A percentile compares a stretch with the other conserved stretches of the same genome.
These are phyloP conservation scores for Phytophthora aleatoria DNA, from an alignment of 352 stramenopile genomes.

Conservation along the genomic window DNA sequence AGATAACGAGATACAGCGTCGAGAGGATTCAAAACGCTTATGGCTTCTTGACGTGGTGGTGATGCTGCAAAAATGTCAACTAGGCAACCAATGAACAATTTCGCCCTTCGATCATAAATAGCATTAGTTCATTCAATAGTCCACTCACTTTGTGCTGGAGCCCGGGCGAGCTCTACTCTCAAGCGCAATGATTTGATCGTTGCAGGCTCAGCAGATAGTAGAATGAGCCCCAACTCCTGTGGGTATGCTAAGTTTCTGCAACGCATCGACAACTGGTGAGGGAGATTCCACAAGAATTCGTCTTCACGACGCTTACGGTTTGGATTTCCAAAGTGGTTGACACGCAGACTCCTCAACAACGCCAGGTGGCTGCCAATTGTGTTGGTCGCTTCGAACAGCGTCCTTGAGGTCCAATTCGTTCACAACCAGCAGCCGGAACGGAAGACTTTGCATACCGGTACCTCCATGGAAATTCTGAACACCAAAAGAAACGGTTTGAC, in stretches of 20 bases:
- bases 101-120: not conserved
- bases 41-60: not conserved
- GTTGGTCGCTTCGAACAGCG: conserved; percentile 4
- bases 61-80: conserved; percentile 31
- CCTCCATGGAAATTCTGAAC: not conserved
- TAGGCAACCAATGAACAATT: conserved; percentile 1
- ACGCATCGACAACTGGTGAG: not conserved
- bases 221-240: conserved; percentile 37
- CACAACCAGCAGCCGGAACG: conserved; percentile 32
- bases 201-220: conserved; percentile 25
- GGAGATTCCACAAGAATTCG: not conserved
- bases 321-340: conserved; percentile 26
- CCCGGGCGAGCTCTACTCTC: not conserved
- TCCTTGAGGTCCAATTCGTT: conserved; percentile 30
- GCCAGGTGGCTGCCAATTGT: conserved; percentile 13
- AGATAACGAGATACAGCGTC: conserved; percentile 45
- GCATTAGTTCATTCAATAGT: not conserved
- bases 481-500: conserved; percentile 9
- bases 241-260: conserved; percentile 20
- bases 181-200: conserved; percentile 22
- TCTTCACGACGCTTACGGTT: conserved; percentile 18
- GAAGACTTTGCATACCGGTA: conserved; percentile 24
- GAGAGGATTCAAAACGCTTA: not conserved
- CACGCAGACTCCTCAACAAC: conserved; percentile 14
- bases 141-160: conserved; percentile 27